Base-by-base conservation (phyloP, 306 rosid species). In the Fragaria nilgerrensis region DNA sequence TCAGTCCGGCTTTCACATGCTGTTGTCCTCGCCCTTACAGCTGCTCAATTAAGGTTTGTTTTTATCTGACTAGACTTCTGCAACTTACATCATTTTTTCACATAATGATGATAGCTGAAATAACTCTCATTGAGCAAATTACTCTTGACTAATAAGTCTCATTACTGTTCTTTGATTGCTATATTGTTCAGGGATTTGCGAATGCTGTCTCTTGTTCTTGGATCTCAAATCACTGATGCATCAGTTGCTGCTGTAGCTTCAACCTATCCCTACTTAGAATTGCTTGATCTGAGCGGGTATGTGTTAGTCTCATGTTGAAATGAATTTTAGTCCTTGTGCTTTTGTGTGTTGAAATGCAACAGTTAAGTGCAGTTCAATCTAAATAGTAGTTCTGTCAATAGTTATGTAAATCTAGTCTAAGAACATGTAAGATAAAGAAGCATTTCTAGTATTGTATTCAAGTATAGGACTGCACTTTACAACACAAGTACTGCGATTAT, bases 201-300 rank as follows among this genome's bases (percentile, higher is more conserved):
- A 55, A 96, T 85, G 98, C 98, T 96, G 48, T 96, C 99, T 39
- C 97, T 96, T 72, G 98, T 96, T 84, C 97, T 96, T 75, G 99
- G 99, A 82, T 86, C 96, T 81, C 93, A 91, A 84, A 89, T 96
- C 68, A 88, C 90, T 4, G 99, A 96, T 88, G 99, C 99, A 53
- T 96, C 99, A 67, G 98, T 92, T 82, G 99, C 99, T 86, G 92
- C 99, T 71, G 93, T 96, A 76, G 84, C 98, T 80, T 87, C 96
- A 23, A 87, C 90, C 84, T 89, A 89, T 82, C 97, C 96, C 7
- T 79, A 85, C 76, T 81, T 96, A 23, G 97, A 96, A 61, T 81
- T 96, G 89, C 94, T 96, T 69, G 99, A 96, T 77, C 90, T 96
- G 74, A 96, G 98, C 67, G 99, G 99, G 99, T 96, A 87, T 64